A percentile compares a stretch with the other conserved stretches of the same genome.
phyloP scores from a whole-genome alignment of 208 protist species.

The Spongospora subterranea region DNA sequence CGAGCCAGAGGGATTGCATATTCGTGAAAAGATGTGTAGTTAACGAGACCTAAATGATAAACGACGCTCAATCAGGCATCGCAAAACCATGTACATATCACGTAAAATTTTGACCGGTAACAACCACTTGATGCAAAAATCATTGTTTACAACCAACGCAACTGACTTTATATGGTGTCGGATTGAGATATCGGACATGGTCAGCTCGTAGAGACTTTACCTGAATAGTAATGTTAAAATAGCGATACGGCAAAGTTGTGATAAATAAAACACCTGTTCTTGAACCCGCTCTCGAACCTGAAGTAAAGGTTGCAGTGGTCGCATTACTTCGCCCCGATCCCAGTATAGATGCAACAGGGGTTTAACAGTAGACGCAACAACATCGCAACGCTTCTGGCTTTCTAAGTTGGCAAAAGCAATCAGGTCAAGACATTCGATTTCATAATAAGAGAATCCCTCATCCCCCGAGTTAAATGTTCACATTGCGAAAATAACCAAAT shows the following conservation, averaged over 20 bases:
- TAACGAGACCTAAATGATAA: constrained; percentile 5
- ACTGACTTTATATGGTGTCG: constrained; percentile 63
- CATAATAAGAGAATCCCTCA: too few relatives aligned
- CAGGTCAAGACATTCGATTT: background rate
- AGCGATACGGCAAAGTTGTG: background rate
- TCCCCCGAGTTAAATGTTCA: too few relatives aligned
- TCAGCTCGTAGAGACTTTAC: constrained; percentile 14
- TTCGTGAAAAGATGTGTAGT: background rate
- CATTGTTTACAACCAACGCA: background rate
- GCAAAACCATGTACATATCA: background rate
- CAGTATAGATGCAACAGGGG: background rate
- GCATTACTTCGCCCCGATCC: background rate
- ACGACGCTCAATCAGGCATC: background rate
- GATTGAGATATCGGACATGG: constrained; percentile 36
- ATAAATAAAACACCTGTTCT: background rate
- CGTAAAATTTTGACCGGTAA: background rate
- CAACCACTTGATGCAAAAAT: background rate
- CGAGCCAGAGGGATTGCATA: constrained; percentile 1
- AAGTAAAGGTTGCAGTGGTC: background rate
- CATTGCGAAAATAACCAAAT: too few relatives aligned
- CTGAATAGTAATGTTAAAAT: background rate
- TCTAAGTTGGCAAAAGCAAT: constrained; percentile 25
- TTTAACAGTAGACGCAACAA: background rate
- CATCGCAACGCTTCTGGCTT: constrained; percentile 54
- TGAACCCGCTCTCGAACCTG: background rate